These are phyloP conservation scores for Suillus placidus DNA, from an alignment of 768 basidiomycete genomes.

Conservation along the genomic window DNA sequence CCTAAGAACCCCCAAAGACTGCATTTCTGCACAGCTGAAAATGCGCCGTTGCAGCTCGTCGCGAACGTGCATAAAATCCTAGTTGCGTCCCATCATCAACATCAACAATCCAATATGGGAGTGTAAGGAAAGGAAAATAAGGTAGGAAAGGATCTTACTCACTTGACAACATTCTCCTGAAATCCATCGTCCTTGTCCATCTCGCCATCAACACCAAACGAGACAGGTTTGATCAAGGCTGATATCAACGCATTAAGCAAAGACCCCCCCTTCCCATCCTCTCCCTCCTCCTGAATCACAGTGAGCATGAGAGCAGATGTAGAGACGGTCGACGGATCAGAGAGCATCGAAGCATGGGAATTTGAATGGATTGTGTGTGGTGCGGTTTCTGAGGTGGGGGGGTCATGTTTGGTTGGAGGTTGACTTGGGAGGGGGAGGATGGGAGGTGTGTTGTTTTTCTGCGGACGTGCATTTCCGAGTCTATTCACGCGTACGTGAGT, in stretches of 20 bases:
- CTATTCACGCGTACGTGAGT: slow-evolving; percentile 39
- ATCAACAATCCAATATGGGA: not conserved
- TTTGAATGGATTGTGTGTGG: slow-evolving; percentile 58
- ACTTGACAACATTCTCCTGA: slow-evolving; percentile 66
- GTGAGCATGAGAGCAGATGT: slow-evolving; percentile 52
- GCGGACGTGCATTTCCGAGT: slow-evolving; percentile 76
- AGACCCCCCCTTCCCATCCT: slow-evolving; percentile 14
- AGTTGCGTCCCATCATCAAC: not conserved
- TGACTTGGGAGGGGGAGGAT: slow-evolving; percentile 15
- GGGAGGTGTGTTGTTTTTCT: slow-evolving; percentile 71
- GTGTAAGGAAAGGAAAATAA: not conserved
- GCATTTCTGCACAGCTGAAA: slow-evolving; percentile 35
- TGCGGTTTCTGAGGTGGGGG: slow-evolving; percentile 26
- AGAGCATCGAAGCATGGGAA: slow-evolving; percentile 68
- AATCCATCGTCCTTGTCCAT: slow-evolving; percentile 61
- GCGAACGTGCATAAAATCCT: slow-evolving; percentile 59
- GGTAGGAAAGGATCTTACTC: slow-evolving; percentile 16
- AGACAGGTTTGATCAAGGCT: slow-evolving; percentile 56
- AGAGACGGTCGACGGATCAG: slow-evolving; percentile 51
- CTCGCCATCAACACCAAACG: slow-evolving; percentile 71
- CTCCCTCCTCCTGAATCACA: slow-evolving; percentile 42
- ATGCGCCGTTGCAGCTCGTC: slow-evolving; percentile 40
- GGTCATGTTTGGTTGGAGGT: slow-evolving; percentile 17
- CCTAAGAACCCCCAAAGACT: slow-evolving; percentile 32
- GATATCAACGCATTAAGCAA: slow-evolving; percentile 55